Conservation (phyloP, 176 grass and related monocot species). For the Luzula sylvatica region DNA sequence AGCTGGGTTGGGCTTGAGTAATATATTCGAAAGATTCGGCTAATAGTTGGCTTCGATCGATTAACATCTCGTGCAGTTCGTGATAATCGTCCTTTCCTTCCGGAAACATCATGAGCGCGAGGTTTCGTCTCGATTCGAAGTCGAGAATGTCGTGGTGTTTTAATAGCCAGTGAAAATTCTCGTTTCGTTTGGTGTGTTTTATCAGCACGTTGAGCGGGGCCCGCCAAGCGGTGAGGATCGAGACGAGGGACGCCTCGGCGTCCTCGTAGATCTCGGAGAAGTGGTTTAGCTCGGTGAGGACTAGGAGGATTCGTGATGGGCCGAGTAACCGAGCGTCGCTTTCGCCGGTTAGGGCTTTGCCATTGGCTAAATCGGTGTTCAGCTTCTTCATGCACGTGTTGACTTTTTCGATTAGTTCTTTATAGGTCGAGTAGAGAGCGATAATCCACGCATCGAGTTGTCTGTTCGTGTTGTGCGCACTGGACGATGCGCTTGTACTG, state of each 20-base stretch:
- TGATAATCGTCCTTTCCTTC: slow-evolving; percentile 75
- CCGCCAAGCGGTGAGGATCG: slow-evolving; percentile 40
- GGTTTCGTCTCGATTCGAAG: slow-evolving; percentile 74
- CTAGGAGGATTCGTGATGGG: slow-evolving; percentile 40
- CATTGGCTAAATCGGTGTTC: slow-evolving; percentile 41
- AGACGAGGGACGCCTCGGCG: slow-evolving; percentile 38
- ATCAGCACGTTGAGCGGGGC: slow-evolving; percentile 56
- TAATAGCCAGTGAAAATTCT: slow-evolving; percentile 58
- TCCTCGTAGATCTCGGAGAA: slow-evolving; percentile 76
- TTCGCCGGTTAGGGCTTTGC: slow-evolving; percentile 32
- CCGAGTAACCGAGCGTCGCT: slow-evolving; percentile 25
- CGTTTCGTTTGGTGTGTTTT: slow-evolving; percentile 50
- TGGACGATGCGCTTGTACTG: slow-evolving; percentile 10
- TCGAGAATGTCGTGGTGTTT: slow-evolving; percentile 76
- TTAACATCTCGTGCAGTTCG: slow-evolving; percentile 95
- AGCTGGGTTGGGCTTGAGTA: slow-evolving; percentile 29
- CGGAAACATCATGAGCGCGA: slow-evolving; percentile 88
- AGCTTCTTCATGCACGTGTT: slow-evolving; percentile 53
- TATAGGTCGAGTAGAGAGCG: slow-evolving; percentile 38
- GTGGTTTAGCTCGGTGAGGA: slow-evolving; percentile 56
- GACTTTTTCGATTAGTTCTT: slow-evolving; percentile 47
- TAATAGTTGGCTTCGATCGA: slow-evolving; percentile 65
- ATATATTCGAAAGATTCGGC: slow-evolving; percentile 88
- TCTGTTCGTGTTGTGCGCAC: slow-evolving; percentile 18
- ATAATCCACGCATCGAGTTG: slow-evolving; percentile 51